Evolutionary conservation across 1,139 yeast genomes (phyloP), one percentile per base, ranked within the genome.

Genomic region (Geotrichum siamense): DNA sequence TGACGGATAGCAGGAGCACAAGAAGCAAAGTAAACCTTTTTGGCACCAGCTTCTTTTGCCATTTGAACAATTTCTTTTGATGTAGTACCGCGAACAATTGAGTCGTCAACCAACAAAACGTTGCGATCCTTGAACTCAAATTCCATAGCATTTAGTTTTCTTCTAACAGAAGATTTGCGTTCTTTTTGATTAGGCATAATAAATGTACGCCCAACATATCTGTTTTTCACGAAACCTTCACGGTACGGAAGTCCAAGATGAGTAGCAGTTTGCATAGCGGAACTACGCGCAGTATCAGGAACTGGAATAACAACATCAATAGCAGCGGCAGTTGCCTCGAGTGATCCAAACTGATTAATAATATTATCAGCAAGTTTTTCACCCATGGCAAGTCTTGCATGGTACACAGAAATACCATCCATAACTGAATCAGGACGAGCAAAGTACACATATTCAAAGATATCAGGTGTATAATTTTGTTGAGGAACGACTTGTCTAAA

Each of bases 11-110:
- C 94, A 28, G 98, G 98, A 21, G 98, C 95, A 61, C 97, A 93
- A 17, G 95, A 84, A 0, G 98, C 98, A 64, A 93, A 83, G 62
- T 78, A 91, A 15, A 91, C 98, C 54, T 79, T 80, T 50, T 76
- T 79, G 33, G 98, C 98, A 45, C 98, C 98, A 3, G 97, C 96
- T 64, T 91, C 98, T 57, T 84, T 78, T 12, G 98, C 98, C 98
- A 91, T 91, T 55, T 80, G 84, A 25, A 93, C 94, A 56, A 91
- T 91, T 67, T 91, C 98, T 63, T 79, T 83, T 5, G 96, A 87
- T 1, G 98, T 91, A 27, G 98, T 91, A 52, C 98, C 98, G 64
- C 98, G 79, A 17, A 91, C 98, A 55, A 91, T 89, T 26, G 96
- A 87, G 64, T 91, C 98, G 65, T 91, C 98, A 38, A 91, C 97